Conservation (phyloP, 2,329 filamentous ascomycete species). For the Nakataea oryzae region DNA sequence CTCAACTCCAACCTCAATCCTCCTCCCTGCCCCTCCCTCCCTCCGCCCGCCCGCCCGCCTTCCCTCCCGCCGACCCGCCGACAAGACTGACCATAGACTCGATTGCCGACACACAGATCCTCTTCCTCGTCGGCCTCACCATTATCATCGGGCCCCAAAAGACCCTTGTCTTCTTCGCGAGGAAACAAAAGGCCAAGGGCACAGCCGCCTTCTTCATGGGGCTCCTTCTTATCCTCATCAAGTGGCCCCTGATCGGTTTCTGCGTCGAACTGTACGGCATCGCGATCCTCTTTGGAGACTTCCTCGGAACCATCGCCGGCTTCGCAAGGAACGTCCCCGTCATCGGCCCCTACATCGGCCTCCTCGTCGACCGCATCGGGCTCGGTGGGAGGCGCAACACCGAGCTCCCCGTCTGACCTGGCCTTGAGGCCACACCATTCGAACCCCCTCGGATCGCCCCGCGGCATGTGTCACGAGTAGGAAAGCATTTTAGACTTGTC, state of each 20-base stretch:
- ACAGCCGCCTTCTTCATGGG: slow-evolving; percentile 80
- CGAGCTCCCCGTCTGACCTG: slow-evolving; percentile 61
- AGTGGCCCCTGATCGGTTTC: slow-evolving; percentile 90
- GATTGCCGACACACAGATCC: slow-evolving; percentile 51
- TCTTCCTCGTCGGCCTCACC: slow-evolving; percentile 93
- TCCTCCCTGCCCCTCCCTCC: background rate
- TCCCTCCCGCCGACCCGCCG: slow-evolving; percentile 1
- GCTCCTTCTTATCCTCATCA: slow-evolving; percentile 73
- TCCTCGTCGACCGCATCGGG: slow-evolving; percentile 59
- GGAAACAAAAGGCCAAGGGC: slow-evolving; percentile 84
- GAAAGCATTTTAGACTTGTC: slow-evolving; percentile 1
- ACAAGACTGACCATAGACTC: slow-evolving; percentile 1
- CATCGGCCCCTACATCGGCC: slow-evolving; percentile 75
- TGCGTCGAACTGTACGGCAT: slow-evolving; percentile 87
- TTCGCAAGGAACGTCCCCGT: slow-evolving; percentile 80
- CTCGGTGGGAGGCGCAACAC: slow-evolving; percentile 54
- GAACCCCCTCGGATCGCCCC: background rate
- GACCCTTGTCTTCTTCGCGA: slow-evolving; percentile 87
- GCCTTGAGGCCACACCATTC: background rate
- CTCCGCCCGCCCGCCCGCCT: too few relatives aligned
- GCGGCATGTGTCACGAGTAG: background rate
- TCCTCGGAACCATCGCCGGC: slow-evolving; percentile 81
- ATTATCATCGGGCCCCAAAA: slow-evolving; percentile 91
- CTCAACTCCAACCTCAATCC: slow-evolving; percentile 5
- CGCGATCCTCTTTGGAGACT: slow-evolving; percentile 88